Evolutionary conservation across 257 asterid genomes (phyloP).

Genomic region (Scutellaria baicalensis): DNA sequence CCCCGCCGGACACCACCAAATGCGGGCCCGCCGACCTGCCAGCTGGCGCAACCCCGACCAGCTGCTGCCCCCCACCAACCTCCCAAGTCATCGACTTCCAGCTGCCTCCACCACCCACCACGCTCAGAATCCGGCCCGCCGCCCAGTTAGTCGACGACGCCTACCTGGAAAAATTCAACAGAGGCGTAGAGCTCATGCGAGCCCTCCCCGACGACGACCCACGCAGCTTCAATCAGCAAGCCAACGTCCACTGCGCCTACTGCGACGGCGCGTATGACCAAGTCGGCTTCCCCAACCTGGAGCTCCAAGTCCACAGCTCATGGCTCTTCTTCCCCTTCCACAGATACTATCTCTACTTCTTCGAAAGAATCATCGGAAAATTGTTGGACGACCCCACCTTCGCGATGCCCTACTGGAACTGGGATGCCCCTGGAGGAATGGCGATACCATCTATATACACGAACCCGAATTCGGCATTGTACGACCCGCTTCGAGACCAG

Average conservation of each 20-base stretch:
- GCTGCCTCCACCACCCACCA: constrained; percentile 4
- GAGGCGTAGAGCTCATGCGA: constrained; percentile 28
- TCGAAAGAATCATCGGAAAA: constrained; percentile 33
- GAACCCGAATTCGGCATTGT: neutral
- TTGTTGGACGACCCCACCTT: constrained; percentile 38
- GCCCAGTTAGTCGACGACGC: constrained; percentile 25
- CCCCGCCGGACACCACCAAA: constrained; percentile 21
- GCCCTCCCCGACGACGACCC: constrained; percentile 39
- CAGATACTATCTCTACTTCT: constrained; percentile 39
- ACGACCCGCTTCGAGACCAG: constrained; percentile 13
- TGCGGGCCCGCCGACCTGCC: constrained; percentile 14
- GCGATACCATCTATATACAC: constrained; percentile 13
- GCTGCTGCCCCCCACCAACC: constrained; percentile 31
- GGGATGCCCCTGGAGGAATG: constrained; percentile 39
- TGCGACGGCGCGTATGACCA: constrained; percentile 39
- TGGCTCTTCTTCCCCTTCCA: constrained; percentile 49
- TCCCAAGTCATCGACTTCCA: constrained; percentile 11
- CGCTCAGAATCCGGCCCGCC: constrained; percentile 32
- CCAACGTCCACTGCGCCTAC: constrained; percentile 50
- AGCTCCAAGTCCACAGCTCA: constrained; percentile 32
- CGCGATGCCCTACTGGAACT: constrained; percentile 44
- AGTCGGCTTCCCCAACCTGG: neutral
- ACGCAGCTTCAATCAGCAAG: constrained; percentile 36
- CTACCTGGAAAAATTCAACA: constrained; percentile 30
- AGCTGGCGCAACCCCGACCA: constrained; percentile 4